Evolutionary conservation across 2,329 filamentous ascomycete genomes (phyloP), one percentile per base, ranked within the genome.

Genomic region (Coniochaeta sp.): DNA sequence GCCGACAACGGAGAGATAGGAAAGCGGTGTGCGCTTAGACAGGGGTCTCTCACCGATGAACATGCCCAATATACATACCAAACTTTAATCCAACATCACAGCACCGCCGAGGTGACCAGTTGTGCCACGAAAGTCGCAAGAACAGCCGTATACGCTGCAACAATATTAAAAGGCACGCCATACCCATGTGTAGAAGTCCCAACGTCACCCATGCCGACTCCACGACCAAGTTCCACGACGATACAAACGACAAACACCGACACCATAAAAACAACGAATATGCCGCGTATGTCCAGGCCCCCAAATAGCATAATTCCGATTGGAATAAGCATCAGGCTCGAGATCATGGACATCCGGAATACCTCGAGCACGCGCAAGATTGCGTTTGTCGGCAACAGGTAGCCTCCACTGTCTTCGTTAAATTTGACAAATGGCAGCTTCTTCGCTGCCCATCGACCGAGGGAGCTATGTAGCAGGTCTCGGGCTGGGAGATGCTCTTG

Each of bases 231-330:
- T 1, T 38, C 59, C 34, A 62, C 44, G 22, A 55, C 44, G 3
- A 40, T 50, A 47, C 60, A 47, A 36, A 63, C 61, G 11, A 62
- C 1, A 9, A 62, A 24, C 1, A 58, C 58, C 12, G 33, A 64
- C 26, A 28, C 60, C n/a, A 60, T 54, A 16, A 64, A 55, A 44
- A 63, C 34, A 3, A 54, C 60, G 47, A 61, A 64, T 17, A 58
- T 56, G 33, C 52, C 40, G 7, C 26, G 16, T 8, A 28, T 59
- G 44, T 2, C 58, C 6, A 63, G 59, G 7, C 58, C 47, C 11
- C 31, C 40, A 16, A 64, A 58, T 8, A 56, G 57, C 40, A 64
- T 17, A 34, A 59, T 36, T 19, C 60, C 55, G 7, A 57, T 7
- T 3, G 63, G 61, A 36, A 63, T 47, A 11, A 63, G 38, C 12